A percentile compares a stretch with the other conserved stretches of the same genome.
Evolutionary conservation across 805 yeast genomes (phyloP).

Genomic region (Blastobotrys parvus): DNA sequence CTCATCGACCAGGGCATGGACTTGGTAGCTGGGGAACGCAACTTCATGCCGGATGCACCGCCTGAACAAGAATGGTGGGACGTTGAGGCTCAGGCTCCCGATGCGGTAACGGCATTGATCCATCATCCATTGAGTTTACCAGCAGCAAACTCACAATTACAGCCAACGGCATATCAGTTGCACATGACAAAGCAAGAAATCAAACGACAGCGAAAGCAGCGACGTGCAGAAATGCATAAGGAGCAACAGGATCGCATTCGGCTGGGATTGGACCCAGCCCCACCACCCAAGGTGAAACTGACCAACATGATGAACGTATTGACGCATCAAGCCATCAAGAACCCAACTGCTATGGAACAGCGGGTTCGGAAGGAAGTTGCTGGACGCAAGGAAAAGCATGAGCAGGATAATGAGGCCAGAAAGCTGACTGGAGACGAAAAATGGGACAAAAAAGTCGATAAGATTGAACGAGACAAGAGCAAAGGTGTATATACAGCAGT

Average conservation of each 20-base stretch:
- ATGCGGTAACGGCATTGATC: constrained; percentile 59
- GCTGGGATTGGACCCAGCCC: constrained; percentile 78
- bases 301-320: constrained; percentile 79
- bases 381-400: constrained; percentile 52
- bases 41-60: constrained; percentile 40
- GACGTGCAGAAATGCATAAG: constrained; percentile 52
- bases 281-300: constrained; percentile 80
- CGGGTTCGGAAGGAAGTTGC: constrained; percentile 61
- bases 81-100: constrained; percentile 23
- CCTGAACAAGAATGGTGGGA: constrained; percentile 92
- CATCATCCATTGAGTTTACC: constrained; percentile 72
- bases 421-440: constrained; percentile 51
- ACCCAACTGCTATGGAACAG: constrained; percentile 81
- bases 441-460: constrained; percentile 39
- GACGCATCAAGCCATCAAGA: constrained; percentile 76
- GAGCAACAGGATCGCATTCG: constrained; percentile 71
- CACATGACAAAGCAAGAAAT: constrained; percentile 69
- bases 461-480: constrained; percentile 41
- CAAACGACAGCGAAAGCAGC: constrained; percentile 63
- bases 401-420: constrained; percentile 50
- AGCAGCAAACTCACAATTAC: constrained; percentile 48
- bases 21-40: constrained; percentile 45
- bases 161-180: constrained; percentile 37
- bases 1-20: constrained; percentile 26
- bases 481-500: constrained; percentile 52